These are phyloP conservation scores for Cyclaneusma minus DNA, from an alignment of 2,329 filamentous ascomycete genomes.

Conservation along the genomic window DNA sequence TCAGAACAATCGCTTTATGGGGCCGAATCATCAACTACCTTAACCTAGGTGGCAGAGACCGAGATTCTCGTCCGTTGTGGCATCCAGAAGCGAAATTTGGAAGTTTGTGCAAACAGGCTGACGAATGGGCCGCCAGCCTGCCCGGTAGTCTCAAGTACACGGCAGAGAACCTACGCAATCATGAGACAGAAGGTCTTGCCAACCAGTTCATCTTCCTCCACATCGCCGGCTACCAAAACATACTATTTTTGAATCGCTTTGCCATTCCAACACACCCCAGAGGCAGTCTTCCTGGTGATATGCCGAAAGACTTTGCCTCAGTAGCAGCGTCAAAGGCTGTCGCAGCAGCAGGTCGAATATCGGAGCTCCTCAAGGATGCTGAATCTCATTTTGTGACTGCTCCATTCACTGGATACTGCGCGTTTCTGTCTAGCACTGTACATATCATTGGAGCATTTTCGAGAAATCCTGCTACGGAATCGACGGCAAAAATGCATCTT, in stretches of 20 bases:
- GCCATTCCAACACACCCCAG: conserved; percentile 50
- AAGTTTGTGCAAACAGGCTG: conserved; percentile 52
- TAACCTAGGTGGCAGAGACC: conserved; percentile 75
- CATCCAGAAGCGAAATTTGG: conserved; percentile 63
- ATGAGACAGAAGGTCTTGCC: conserved; percentile 70
- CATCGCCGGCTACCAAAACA: conserved; percentile 76
- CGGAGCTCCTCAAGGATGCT: conserved; percentile 64
- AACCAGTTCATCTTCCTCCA: conserved; percentile 92
- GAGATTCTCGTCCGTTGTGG: conserved; percentile 69
- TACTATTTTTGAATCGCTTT: conserved; percentile 80
- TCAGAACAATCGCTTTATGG: conserved; percentile 76
- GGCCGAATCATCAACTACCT: conserved; percentile 79
- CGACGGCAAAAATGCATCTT: conserved; percentile 67
- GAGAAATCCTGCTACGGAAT: conserved; percentile 60
- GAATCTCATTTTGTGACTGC: conserved; percentile 71
- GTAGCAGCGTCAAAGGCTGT: conserved; percentile 64
- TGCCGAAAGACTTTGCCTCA: conserved; percentile 56
- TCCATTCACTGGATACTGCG: conserved; percentile 88
- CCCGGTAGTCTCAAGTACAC: conserved; percentile 62
- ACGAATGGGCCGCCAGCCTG: conserved; percentile 52
- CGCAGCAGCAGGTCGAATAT: conserved; percentile 74
- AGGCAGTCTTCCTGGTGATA: conserved; percentile 47
- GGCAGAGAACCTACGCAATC: conserved; percentile 66
- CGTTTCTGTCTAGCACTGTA: conserved; percentile 86
- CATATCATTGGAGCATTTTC: conserved; percentile 88